phyloP scores from a whole-genome alignment of 2,329 filamentous ascomycete genomes.

The Penicillium verrucosum region DNA sequence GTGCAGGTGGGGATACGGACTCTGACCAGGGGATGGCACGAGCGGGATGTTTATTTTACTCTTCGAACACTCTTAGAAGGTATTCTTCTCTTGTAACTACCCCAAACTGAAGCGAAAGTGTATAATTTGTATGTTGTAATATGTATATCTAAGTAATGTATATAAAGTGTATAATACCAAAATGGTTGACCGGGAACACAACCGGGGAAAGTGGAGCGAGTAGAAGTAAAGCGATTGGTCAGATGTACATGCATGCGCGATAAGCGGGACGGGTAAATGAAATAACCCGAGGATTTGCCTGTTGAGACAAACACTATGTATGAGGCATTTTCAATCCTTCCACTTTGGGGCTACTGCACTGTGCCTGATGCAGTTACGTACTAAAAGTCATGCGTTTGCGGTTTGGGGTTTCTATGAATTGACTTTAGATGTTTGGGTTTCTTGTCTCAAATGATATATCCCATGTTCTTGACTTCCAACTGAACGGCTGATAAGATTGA shows the following conservation, averaged over 20 bases:
- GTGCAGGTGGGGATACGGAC: constrained; percentile 8
- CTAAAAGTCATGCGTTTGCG: background rate
- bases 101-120: background rate
- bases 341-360: constrained; percentile 3
- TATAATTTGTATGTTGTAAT: no score
- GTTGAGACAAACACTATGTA: background rate
- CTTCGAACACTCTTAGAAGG: background rate
- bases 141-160: no score
- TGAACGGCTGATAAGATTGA: background rate
- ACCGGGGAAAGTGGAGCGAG: constrained; percentile 6
- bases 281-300: background rate
- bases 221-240: background rate
- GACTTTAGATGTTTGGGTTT: background rate
- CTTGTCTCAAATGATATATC: background rate
- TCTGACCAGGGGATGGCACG: constrained; percentile 5
- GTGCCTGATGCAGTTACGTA: constrained; percentile 4
- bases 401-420: background rate
- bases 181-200: constrained; percentile 8
- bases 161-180: background rate
- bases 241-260: background rate
- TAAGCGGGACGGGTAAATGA: constrained; percentile 1
- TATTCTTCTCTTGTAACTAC: background rate
- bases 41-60: constrained; percentile 1
- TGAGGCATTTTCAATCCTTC: constrained; percentile 9
- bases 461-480: background rate